Evolutionary conservation across 192 early-diverging fungal species (phyloP).

Genomic region (Podila minutissima): DNA sequence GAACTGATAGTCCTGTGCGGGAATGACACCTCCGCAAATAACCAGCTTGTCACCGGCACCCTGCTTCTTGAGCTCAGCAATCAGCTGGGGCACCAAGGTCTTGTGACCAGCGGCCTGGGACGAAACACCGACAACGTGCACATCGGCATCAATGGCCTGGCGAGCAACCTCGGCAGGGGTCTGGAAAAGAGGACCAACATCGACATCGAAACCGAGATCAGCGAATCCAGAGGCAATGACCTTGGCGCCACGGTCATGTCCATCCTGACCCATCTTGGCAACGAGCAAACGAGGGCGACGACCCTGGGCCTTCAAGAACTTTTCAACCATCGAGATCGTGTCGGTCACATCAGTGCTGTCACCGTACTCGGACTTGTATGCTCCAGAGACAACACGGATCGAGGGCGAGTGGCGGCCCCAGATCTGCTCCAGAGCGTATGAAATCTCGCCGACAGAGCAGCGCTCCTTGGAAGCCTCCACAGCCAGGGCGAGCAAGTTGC

Average conservation of each 20-base stretch:
- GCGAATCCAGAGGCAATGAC: slow-evolving; percentile 92
- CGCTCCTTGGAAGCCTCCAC: slow-evolving; percentile 80
- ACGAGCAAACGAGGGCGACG: slow-evolving; percentile 90
- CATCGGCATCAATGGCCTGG: slow-evolving; percentile 90
- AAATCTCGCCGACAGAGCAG: slow-evolving; percentile 90
- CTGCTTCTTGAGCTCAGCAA: slow-evolving; percentile 79
- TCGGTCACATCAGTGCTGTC: slow-evolving; percentile 68
- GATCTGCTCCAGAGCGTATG: slow-evolving; percentile 79
- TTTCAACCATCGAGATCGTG: slow-evolving; percentile 70
- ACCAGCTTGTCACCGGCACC: slow-evolving; percentile 80
- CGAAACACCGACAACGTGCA: slow-evolving; percentile 88
- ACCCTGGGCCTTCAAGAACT: slow-evolving; percentile 76
- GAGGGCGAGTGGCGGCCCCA: slow-evolving; percentile 87
- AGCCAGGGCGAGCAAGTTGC: slow-evolving; percentile 79
- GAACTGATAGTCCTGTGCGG: slow-evolving; percentile 88
- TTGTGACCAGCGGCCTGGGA: slow-evolving; percentile 93
- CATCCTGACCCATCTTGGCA: slow-evolving; percentile 95
- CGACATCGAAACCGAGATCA: slow-evolving; percentile 92
- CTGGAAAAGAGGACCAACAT: slow-evolving; percentile 90
- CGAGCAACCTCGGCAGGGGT: slow-evolving; percentile 90
- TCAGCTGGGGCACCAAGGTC: slow-evolving; percentile 83
- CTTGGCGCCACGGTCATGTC: slow-evolving; percentile 94
- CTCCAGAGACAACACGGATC: slow-evolving; percentile 84
- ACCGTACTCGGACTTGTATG: slow-evolving; percentile 87
- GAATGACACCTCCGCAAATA: slow-evolving; percentile 89